A percentile compares a stretch with the other conserved stretches of the same genome.
phyloP scores from a whole-genome alignment of 1,284 basidiomycete genomes.

The Retiboletus flavoniger region DNA sequence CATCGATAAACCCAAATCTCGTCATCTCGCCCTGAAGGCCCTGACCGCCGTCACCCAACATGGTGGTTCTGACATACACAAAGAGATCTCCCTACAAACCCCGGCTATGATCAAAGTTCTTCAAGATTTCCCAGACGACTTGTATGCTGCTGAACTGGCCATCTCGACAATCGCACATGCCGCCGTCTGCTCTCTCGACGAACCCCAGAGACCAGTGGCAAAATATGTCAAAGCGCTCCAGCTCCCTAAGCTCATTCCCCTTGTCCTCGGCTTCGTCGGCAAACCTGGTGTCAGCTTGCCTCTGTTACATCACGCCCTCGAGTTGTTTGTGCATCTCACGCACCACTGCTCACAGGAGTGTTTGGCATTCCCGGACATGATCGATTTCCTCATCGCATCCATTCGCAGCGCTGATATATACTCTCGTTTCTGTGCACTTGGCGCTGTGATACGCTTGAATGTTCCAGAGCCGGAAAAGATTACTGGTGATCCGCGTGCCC shows the following conservation, averaged over 20 bases:
- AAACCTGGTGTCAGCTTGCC: slow-evolving; percentile 42
- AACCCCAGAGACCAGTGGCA: slow-evolving; percentile 34
- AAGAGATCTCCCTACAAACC: slow-evolving; percentile 47
- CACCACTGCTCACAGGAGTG: slow-evolving; percentile 44
- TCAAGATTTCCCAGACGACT: slow-evolving; percentile 48
- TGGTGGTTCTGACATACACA: slow-evolving; percentile 47
- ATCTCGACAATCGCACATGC: slow-evolving; percentile 52
- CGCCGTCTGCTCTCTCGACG: slow-evolving; percentile 41
- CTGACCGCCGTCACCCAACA: slow-evolving; percentile 58
- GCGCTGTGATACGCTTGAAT: slow-evolving; percentile 50
- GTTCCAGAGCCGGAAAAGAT: slow-evolving; percentile 44
- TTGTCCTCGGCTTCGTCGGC: slow-evolving; percentile 42
- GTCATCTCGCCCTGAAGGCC: slow-evolving; percentile 51
- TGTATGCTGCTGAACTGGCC: slow-evolving; percentile 46
- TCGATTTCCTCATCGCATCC: slow-evolving; percentile 53
- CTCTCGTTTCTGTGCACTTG: slow-evolving; percentile 46
- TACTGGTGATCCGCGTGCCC: slow-evolving; percentile 41
- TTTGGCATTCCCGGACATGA: slow-evolving; percentile 41
- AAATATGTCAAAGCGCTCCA: slow-evolving; percentile 43
- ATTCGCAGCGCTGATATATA: slow-evolving; percentile 53
- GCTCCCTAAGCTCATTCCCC: slow-evolving; percentile 43
- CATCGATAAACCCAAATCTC: slow-evolving; percentile 44
- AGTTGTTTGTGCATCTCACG: slow-evolving; percentile 43
- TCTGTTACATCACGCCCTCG: slow-evolving; percentile 50
- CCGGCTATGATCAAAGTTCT: slow-evolving; percentile 43